phyloP scores from a whole-genome alignment of 805 yeast species.

The Yamadazyma nakazawae region DNA sequence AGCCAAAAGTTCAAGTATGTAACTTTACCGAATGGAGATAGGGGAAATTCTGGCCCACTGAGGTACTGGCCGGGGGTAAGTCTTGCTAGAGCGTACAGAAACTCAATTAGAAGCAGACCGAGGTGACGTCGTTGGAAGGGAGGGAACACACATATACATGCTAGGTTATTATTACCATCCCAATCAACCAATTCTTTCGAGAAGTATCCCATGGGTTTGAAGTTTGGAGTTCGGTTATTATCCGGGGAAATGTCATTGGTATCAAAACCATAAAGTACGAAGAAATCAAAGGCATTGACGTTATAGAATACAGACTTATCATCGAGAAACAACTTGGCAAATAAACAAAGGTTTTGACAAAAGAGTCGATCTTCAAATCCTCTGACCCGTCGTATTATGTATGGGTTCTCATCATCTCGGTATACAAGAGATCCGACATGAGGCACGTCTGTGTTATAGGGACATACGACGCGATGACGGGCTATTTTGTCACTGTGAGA shows the following conservation, averaged over 20 bases:
- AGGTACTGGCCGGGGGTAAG: conserved; percentile 49
- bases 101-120: conserved; percentile 79
- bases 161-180: conserved; percentile 75
- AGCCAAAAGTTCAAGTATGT: conserved; percentile 81
- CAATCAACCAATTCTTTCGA: conserved; percentile 80
- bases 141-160: conserved; percentile 89
- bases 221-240: conserved; percentile 10
- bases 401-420: conserved; percentile 46
- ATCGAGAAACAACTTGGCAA: conserved; percentile 85
- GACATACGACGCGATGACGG: conserved; percentile 50
- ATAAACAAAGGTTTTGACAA: conserved; percentile 78
- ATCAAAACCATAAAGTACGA: conserved; percentile 58
- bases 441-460: conserved; percentile 28
- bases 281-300: conserved; percentile 77
- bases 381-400: conserved; percentile 59
- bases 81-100: conserved; percentile 72
- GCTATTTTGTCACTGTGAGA: conserved; percentile 42
- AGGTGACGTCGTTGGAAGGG: conserved; percentile 79
- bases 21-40: conserved; percentile 75
- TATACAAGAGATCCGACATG: conserved; percentile 68
- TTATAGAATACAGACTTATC: conserved; percentile 85
- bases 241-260: conserved; percentile 11
- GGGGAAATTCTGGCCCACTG: conserved; percentile 92
- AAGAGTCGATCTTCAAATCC: conserved; percentile 64
- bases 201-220: conserved; percentile 81